Conservation (phyloP, 352 stramenopile species). For the Thalassiosira livingstoniorum region DNA sequence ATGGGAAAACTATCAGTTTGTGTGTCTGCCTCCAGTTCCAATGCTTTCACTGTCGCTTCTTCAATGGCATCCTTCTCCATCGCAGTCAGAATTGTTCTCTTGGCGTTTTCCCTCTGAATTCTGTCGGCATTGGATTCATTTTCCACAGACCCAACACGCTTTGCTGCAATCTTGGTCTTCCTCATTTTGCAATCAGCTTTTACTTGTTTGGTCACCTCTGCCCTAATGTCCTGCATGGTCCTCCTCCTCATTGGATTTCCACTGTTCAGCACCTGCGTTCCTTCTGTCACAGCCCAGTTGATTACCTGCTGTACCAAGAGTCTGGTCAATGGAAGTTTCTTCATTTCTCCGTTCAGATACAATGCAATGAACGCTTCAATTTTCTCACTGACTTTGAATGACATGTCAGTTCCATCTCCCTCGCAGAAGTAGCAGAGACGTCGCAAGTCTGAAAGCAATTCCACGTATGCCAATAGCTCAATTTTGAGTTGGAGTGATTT, state of each 20-base stretch:
- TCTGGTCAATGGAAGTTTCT: neutral
- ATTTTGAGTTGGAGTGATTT: neutral
- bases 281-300: neutral
- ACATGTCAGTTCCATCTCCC: slow-evolving; percentile 3
- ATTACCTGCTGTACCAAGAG: neutral
- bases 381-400: neutral
- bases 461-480: slow-evolving; percentile 16
- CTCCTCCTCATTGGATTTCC: neutral
- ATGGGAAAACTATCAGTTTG: neutral
- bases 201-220: neutral
- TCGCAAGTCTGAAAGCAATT: neutral
- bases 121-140: neutral
- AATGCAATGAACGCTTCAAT: neutral
- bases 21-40: neutral
- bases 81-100: too few relatives aligned
- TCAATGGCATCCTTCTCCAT: neutral
- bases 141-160: neutral
- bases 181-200: neutral
- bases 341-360: neutral
- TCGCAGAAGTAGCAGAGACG: slow-evolving; percentile 6
- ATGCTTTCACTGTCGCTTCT: neutral
- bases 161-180: neutral
- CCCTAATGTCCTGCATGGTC: neutral
- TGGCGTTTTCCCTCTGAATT: neutral
- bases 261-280: too few relatives aligned